Evolutionary conservation across 164 flowering plant species (phyloP).

Genomic region (Protea cynaroides): DNA sequence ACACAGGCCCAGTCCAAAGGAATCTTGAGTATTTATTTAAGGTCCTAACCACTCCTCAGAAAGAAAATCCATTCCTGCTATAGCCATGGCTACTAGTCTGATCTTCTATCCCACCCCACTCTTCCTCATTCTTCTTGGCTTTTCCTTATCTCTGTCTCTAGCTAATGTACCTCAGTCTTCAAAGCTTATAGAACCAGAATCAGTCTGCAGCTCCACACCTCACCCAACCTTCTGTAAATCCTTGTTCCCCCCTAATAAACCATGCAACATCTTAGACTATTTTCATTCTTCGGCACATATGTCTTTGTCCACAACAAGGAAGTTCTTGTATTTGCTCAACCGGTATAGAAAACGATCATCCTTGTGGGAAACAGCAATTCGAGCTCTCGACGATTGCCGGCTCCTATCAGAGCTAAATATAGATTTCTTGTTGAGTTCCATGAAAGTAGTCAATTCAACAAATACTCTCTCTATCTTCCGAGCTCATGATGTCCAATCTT

Average conservation of each 20-base stretch:
- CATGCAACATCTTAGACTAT: neutral
- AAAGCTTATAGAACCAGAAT: too few relatives aligned
- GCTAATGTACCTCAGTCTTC: too few relatives aligned
- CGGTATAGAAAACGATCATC: neutral
- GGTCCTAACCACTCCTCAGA: too few relatives aligned
- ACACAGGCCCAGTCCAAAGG: too few relatives aligned
- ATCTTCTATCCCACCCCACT: too few relatives aligned
- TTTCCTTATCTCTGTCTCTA: too few relatives aligned
- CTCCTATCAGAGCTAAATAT: neutral
- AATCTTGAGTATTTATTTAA: too few relatives aligned
- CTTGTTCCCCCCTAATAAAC: neutral
- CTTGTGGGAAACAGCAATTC: neutral
- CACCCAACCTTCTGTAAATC: slow-evolving; percentile 16
- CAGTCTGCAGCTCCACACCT: slow-evolving; percentile 10
- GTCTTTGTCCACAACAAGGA: neutral
- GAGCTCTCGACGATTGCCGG: slow-evolving; percentile 15
- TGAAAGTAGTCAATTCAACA: neutral
- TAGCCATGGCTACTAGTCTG: too few relatives aligned
- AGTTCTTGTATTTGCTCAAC: neutral
- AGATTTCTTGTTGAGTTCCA: slow-evolving; percentile 7
- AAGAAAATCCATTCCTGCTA: too few relatives aligned
- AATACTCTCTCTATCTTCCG: neutral
- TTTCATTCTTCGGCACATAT: neutral
- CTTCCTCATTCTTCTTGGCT: too few relatives aligned
- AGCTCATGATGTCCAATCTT: slow-evolving; percentile 21